These are phyloP conservation scores for Floccularia luteovirens DNA, from an alignment of 768 basidiomycete genomes.

Conservation along the genomic window DNA sequence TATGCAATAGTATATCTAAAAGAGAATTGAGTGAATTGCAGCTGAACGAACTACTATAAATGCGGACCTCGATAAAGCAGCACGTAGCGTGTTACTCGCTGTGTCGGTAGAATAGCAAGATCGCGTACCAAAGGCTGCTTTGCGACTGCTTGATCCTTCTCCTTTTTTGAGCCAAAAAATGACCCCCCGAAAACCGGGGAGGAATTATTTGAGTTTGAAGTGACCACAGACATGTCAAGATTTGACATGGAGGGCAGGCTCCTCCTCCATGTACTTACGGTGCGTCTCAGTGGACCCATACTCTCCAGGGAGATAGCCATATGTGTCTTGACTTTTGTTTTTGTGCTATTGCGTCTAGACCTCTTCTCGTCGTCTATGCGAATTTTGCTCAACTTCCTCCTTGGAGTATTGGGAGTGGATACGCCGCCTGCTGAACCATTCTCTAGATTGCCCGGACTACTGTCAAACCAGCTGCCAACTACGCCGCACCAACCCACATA, in stretches of 20 bases:
- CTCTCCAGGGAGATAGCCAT: too few species aligned
- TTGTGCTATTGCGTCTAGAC: too few species aligned
- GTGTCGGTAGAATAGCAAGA: slow-evolving; percentile 58
- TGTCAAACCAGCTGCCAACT: too few species aligned
- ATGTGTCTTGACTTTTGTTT: too few species aligned
- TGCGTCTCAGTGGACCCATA: slow-evolving; percentile 8
- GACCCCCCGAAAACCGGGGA: too few species aligned
- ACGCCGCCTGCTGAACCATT: too few species aligned
- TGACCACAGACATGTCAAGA: slow-evolving; percentile 1
- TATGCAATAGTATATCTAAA: slow-evolving; percentile 48
- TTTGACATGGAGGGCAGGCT: slow-evolving; percentile 13
- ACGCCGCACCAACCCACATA: slow-evolving; percentile 60
- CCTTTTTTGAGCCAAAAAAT: too few species aligned
- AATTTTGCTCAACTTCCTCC: too few species aligned
- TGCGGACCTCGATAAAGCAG: slow-evolving; percentile 49
- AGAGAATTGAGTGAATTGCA: slow-evolving; percentile 3
- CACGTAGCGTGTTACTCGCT: slow-evolving; percentile 63
- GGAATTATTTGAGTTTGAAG: too few species aligned
- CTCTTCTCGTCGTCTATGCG: too few species aligned
- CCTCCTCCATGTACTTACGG: slow-evolving; percentile 14
- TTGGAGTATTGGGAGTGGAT: too few species aligned
- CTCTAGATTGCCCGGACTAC: too few species aligned
- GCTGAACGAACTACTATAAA: neutral
- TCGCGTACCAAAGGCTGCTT: slow-evolving; percentile 36
- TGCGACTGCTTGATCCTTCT: neutral